Evolutionary conservation across 1,139 yeast genomes (phyloP), one percentile per base, ranked within the genome.

Genomic region (Debaryomycetaceae sp.): DNA sequence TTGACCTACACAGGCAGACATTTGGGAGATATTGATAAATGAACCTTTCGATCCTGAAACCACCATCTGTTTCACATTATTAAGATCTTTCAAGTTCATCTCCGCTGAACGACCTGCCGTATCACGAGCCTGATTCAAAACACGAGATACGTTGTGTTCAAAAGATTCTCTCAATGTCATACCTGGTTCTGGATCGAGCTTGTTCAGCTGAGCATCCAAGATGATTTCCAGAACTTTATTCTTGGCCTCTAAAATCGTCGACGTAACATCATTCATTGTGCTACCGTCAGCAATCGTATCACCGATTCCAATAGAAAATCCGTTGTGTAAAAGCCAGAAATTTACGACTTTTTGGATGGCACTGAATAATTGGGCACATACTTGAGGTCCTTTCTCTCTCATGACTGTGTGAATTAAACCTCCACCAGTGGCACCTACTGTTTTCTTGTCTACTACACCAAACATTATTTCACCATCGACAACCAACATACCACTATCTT

Each of bases 1-100:
- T 71, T 95, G 99, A 59, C 99, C 99, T 31, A 93, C 99, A 86
- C 99, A 93, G 6, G 99, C 99, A 41, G 98, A 90, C 99, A 95
- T 95, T 73, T 91, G 99, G 24, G 99, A 95, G 66, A 95, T 93
- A 66, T 95, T 95, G 66, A 95, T 95, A 66, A 91, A 93, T 11
- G 99, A 95, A 76, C 99, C 99, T 71, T 95, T 95, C 29, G 99
- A 95, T 63, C 99, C 99, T 11, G 99, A 93, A 52, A 93, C 87
- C 49, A 93, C 99, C 99, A 95, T 95, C 74, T 95, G 99, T 65
- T 95, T 95, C 57, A 95, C 99, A 62, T 91, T 93, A 64, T 95
- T 95, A 56, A 85, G 76, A 60, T 91, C 97, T 65, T 91, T 91
- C 75, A 95, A 81, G 60, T 91, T 88, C 73, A 89, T 87, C 74